Percentiles rank a stretch among this genome's conserved stretches.
These are phyloP conservation scores for Ceratopteris richardii DNA, from an alignment of 75 land plant genomes.

Conservation along the genomic window DNA sequence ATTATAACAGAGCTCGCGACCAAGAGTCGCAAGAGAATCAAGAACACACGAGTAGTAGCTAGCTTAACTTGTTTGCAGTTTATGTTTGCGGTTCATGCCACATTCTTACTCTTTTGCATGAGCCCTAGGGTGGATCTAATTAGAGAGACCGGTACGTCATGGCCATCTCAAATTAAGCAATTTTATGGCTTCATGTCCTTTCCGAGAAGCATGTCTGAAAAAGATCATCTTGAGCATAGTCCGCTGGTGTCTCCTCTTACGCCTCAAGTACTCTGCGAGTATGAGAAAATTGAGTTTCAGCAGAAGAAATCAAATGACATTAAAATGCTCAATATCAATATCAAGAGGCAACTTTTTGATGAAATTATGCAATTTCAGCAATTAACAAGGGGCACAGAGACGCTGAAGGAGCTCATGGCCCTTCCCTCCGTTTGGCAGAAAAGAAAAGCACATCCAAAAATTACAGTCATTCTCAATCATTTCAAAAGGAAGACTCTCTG, in stretches of 20 bases:
- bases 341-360: constrained; percentile 69
- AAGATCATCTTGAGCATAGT: constrained; percentile 2
- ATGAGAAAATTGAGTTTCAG: constrained; percentile 60
- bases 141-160: neutral
- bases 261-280: constrained; percentile 44
- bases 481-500: constrained; percentile 41
- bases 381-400: constrained; percentile 56
- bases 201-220: too few species aligned
- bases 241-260: too few species aligned
- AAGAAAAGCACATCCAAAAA: constrained; percentile 26
- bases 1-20: too few species aligned
- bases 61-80: constrained; percentile 36
- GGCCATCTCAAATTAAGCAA: too few species aligned
- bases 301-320: constrained; percentile 83
- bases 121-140: constrained; percentile 45
- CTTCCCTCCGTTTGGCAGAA: constrained; percentile 70
- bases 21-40: too few species aligned
- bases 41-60: too few species aligned
- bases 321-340: constrained; percentile 60
- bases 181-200: constrained; percentile 32
- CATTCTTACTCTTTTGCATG: constrained; percentile 84
- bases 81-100: constrained; percentile 81
- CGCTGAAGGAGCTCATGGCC: constrained; percentile 65
- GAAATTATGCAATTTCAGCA: constrained; percentile 72
- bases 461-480: constrained; percentile 40